Evolutionary conservation across 2,329 filamentous ascomycete species (phyloP), one percentile per base, ranked within the genome.

Genomic region (Fusarium dlaminii): DNA sequence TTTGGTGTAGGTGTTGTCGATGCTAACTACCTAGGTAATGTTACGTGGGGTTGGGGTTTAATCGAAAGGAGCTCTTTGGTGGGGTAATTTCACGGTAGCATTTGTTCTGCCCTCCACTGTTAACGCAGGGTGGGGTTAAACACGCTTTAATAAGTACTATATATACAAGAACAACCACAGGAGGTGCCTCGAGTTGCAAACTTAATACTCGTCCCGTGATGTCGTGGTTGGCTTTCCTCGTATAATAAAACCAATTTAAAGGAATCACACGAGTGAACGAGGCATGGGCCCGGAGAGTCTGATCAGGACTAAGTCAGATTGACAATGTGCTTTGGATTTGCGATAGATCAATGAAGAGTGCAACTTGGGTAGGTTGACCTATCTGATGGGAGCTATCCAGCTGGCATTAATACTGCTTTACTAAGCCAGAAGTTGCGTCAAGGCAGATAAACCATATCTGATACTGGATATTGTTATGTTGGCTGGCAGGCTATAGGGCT

Each of bases 11-110:
- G 45, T 73, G 73, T 67, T 75, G 66, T 70, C 56, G 58, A 32
- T 67, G 64, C 71, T 43, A 73, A 45, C 45, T 66, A 34, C 14
- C 14, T 48, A 48, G 45, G 27, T 48, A 57, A 37, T 59, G 40
- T 61, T 68, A 68, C 51, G 52, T 59, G 61, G 32, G 66, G 70
- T 54, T 66, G 72, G 68, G 61, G 30, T 52, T 56, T 60, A 42
- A 63, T 54, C 27, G 49, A 71, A 63, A 49, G 72, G 46, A 75
- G 76, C 73, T 76, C 62, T 67, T 68, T 78, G 76, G 76, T 75
- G 76, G 76, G 75, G 76, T 78, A 76, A 63, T 59, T 72, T 18
- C 24, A 58, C 36, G 49, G 45, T 51, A 61, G 62, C 73, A 68
- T 75, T 69, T 75, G 72, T 65, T 65, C 49, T 63, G 46, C 36